A percentile compares a stretch with the other conserved stretches of the same genome.
phyloP scores from a whole-genome alignment of 1,284 basidiomycete species.

The Ceratobasidium sp. region DNA sequence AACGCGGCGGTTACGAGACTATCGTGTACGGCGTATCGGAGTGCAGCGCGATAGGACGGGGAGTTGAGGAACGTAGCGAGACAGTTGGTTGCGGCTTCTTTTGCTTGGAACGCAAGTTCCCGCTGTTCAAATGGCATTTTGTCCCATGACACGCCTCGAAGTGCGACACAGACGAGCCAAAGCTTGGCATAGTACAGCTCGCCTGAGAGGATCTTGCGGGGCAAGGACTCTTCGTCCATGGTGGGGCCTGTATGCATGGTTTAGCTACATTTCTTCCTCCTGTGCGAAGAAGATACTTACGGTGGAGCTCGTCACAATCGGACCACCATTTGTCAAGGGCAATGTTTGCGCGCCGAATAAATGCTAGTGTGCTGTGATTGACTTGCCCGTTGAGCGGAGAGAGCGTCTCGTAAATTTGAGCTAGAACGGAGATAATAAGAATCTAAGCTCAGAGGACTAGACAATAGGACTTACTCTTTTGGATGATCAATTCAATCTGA shows the following conservation, averaged over 20 bases:
- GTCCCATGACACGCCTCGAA: slow-evolving; percentile 91
- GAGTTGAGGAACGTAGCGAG: slow-evolving; percentile 82
- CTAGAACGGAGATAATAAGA: slow-evolving; percentile 56
- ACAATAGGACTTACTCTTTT: slow-evolving; percentile 71
- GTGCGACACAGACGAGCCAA: slow-evolving; percentile 91
- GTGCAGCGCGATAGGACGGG: slow-evolving; percentile 78
- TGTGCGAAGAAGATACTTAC: slow-evolving; percentile 56
- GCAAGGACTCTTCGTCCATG: slow-evolving; percentile 84
- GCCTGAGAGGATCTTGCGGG: slow-evolving; percentile 85
- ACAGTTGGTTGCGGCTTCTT: slow-evolving; percentile 88
- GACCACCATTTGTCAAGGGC: slow-evolving; percentile 90
- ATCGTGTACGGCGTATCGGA: slow-evolving; percentile 92
- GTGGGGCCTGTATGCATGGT: slow-evolving; percentile 64
- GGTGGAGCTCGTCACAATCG: slow-evolving; percentile 85
- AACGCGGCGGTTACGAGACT: slow-evolving; percentile 91
- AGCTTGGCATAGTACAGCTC: slow-evolving; percentile 92
- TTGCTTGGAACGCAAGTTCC: slow-evolving; percentile 92
- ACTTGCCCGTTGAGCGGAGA: slow-evolving; percentile 87
- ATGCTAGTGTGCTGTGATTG: slow-evolving; percentile 82
- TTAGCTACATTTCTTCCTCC: not conserved
- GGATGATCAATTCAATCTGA: slow-evolving; percentile 88
- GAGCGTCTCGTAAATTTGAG: slow-evolving; percentile 89
- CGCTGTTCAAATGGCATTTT: slow-evolving; percentile 94
- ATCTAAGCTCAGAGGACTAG: slow-evolving; percentile 7
- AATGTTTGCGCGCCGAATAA: slow-evolving; percentile 84